Evolutionary conservation across 257 asterid species (phyloP), one percentile per base, ranked within the genome.

Genomic region (Scutellaria barbata): DNA sequence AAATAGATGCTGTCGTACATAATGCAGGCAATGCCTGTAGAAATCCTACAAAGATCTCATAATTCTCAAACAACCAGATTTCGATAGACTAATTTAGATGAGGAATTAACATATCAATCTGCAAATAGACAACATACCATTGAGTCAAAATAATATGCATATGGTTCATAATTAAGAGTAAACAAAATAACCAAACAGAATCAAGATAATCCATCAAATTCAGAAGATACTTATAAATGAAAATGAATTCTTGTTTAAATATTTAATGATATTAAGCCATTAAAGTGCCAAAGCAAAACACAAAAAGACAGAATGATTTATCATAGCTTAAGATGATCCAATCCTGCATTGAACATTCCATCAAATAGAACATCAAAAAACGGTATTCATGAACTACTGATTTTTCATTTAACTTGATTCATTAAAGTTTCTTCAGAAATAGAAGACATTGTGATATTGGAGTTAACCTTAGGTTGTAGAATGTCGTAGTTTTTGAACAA

Each of bases 401-500:
- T 37, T 46, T 60, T 60, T 60, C 16, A n/a, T 52, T 52, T 60
- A 35, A 37, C 33, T 67, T 56, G 45, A 33, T 62, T 25, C 48
- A 45, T 33, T 35, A 22, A 17, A 20, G 59, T 1, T 11, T 9
- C 25, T 33, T n/a, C 16, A 39, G 33, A 64, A 63, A 6, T 25
- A 10, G 45, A 18, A 18, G 45, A 50, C 7, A 50, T 46, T 45
- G 67, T 62, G 50, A 63, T 18, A 30, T 11, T 18, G 50, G 42
- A 18, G 60, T 54, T 60, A 71, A 94, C 99, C 98, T 86, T 88
- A 14, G 98, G 69, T 47, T 81, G 88, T 14, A 77, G 64, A 30
- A 88, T 56, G 80, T 95, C 99, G 75, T 81, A 95, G 79, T 95
- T 95, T 78, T 77, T 95, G 81, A 61, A 95, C 25, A 76, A 86